phyloP scores from a whole-genome alignment of 805 yeast genomes.

The Yamadazyma nakazawae region DNA sequence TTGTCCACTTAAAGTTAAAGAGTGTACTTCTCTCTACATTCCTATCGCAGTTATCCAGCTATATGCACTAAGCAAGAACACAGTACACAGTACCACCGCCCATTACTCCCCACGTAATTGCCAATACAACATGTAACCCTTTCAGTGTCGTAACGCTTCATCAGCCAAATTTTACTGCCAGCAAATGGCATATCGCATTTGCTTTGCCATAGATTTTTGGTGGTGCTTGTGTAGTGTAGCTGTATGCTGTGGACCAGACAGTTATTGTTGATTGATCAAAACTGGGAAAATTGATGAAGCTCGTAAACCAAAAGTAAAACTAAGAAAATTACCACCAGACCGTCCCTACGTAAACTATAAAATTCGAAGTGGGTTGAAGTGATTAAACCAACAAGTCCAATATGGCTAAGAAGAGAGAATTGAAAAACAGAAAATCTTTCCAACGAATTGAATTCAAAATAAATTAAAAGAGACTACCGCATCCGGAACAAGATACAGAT shows the following conservation, averaged over 20 bases:
- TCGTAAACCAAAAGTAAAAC: constrained; percentile 45
- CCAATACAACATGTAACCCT: too few relatives aligned
- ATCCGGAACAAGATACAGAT: constrained; percentile 2
- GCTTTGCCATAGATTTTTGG: constrained; percentile 58
- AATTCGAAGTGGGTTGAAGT: constrained; percentile 3
- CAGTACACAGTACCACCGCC: too few relatives aligned
- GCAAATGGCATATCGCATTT: constrained; percentile 66
- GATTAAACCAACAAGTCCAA: not conserved
- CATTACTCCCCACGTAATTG: too few relatives aligned
- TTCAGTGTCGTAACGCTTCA: constrained; percentile 71
- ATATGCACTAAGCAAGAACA: too few relatives aligned
- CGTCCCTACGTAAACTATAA: constrained; percentile 4
- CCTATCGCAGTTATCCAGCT: too few relatives aligned
- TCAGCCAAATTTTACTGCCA: constrained; percentile 35
- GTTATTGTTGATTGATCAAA: constrained; percentile 79
- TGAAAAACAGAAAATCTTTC: not conserved
- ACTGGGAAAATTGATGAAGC: constrained; percentile 54
- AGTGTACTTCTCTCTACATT: too few relatives aligned
- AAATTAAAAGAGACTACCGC: constrained; percentile 1
- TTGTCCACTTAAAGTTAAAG: too few relatives aligned
- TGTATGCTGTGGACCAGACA: constrained; percentile 77
- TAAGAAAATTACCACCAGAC: constrained; percentile 20
- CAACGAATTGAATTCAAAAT: not conserved
- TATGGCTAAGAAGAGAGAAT: not conserved
- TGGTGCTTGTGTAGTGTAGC: constrained; percentile 59